Evolutionary conservation across 768 basidiomycete genomes (phyloP).

Genomic region (Mycena albidolilacea): DNA sequence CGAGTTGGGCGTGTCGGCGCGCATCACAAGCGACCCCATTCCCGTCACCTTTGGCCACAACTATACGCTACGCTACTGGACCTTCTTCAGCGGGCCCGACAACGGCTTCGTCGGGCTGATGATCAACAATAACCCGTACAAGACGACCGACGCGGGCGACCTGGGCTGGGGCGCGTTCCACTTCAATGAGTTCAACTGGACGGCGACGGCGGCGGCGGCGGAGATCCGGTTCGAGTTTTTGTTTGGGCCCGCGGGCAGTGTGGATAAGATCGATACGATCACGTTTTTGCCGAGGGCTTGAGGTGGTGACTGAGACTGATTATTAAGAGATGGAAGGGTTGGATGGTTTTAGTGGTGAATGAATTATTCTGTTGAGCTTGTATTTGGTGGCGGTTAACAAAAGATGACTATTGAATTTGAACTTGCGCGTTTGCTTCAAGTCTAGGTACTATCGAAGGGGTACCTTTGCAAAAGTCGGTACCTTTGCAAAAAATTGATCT

Average conservation of each 20-base stretch:
- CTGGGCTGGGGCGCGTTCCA: slow-evolving; percentile 17
- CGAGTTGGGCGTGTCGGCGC: slow-evolving; percentile 14
- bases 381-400: slow-evolving; percentile 15
- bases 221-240: slow-evolving; percentile 18
- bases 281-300: slow-evolving; percentile 17
- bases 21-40: slow-evolving; percentile 19
- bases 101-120: slow-evolving; percentile 16
- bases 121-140: slow-evolving; percentile 14
- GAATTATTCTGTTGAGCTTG: slow-evolving; percentile 18
- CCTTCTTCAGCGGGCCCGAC: slow-evolving; percentile 12
- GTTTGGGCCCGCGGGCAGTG: slow-evolving; percentile 17
- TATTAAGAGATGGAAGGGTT: slow-evolving; percentile 13
- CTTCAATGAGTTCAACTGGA: slow-evolving; percentile 19
- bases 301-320: slow-evolving; percentile 11
- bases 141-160: slow-evolving; percentile 13
- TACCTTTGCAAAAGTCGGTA: too few relatives aligned
- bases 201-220: slow-evolving; percentile 16
- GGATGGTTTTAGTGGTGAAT: slow-evolving; percentile 14
- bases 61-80: slow-evolving; percentile 19
- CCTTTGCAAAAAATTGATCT: too few relatives aligned
- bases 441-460: too few relatives aligned
- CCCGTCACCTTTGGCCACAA: slow-evolving; percentile 17
- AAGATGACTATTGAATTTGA: slow-evolving; percentile 17
- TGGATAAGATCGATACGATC: slow-evolving; percentile 17
- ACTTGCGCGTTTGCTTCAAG: slow-evolving; percentile 10